These are phyloP conservation scores for Salicornia ramosissima DNA, from an alignment of 148 eudicot species.

Conservation along the genomic window DNA sequence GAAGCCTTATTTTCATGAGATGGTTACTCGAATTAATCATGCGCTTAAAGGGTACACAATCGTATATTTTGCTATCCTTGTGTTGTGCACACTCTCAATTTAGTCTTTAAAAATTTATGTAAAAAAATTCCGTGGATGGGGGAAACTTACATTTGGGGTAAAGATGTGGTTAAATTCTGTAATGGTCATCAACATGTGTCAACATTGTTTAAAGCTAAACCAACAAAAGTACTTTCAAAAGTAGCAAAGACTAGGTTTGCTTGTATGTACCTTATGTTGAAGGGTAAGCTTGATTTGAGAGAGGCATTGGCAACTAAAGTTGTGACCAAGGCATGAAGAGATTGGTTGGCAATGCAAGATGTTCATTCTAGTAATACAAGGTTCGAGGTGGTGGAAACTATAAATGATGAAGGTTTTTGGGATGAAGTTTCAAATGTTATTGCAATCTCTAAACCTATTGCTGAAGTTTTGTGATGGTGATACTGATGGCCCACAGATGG, in stretches of 20 bases:
- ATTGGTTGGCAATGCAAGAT: background rate
- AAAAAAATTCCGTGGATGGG: background rate
- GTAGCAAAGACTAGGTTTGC: constrained; percentile 30
- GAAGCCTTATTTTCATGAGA: constrained; percentile 6
- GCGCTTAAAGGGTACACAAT: constrained; percentile 12
- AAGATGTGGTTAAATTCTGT: constrained; percentile 10
- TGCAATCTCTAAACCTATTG: no score
- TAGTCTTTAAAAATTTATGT: constrained; percentile 9
- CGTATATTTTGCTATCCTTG: constrained; percentile 19
- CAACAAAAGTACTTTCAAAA: constrained; percentile 15
- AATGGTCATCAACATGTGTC: background rate
- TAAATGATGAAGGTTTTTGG: no score
- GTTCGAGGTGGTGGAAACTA: background rate
- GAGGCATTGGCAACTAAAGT: background rate
- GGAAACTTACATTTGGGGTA: background rate
- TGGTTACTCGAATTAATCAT: background rate
- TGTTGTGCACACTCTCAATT: constrained; percentile 21
- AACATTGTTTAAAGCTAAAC: constrained; percentile 9
- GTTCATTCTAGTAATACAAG: background rate
- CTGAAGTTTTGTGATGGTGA: no score
- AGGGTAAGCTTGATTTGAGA: background rate
- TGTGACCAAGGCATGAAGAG: constrained; percentile 1
- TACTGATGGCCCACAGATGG: background rate
- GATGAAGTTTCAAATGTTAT: no score
- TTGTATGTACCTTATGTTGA: background rate